A percentile compares a stretch with the other conserved stretches of the same genome.
Conservation (phyloP, 2,329 filamentous ascomycete species). For the Byssoonygena ceratinophila region DNA sequence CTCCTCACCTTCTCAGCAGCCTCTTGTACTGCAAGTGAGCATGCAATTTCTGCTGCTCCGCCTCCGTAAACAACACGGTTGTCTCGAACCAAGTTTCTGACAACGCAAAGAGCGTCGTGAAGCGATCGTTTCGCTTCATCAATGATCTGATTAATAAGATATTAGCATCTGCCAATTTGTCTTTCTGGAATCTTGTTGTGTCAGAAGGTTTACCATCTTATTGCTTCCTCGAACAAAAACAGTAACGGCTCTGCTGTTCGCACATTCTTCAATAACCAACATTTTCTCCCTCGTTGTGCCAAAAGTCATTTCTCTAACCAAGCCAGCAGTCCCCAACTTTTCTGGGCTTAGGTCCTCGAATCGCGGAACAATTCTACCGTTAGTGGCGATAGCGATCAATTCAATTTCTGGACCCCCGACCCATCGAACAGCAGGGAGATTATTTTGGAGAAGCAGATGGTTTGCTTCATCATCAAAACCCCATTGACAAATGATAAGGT, state of each 20-base stretch:
- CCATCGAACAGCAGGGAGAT: constrained; percentile 92
- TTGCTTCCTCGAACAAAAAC: constrained; percentile 95
- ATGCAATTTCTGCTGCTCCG: constrained; percentile 92
- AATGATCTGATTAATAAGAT: constrained; percentile 58
- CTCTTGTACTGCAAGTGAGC: constrained; percentile 90
- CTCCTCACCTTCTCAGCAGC: constrained; percentile 71
- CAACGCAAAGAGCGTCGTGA: constrained; percentile 94
- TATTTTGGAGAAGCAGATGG: constrained; percentile 89
- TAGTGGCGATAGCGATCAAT: constrained; percentile 95
- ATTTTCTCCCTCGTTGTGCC: constrained; percentile 98
- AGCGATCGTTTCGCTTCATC: constrained; percentile 97
- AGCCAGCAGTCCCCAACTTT: constrained; percentile 81
- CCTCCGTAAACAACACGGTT: constrained; percentile 97
- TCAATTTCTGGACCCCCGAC: constrained; percentile 97
- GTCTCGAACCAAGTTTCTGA: constrained; percentile 89
- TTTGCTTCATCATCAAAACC: constrained; percentile 99
- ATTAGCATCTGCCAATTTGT: neutral
- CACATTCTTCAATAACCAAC: constrained; percentile 98
- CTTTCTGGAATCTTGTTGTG: constrained; percentile 5
- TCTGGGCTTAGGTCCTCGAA: constrained; percentile 88
- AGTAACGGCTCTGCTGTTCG: constrained; percentile 92
- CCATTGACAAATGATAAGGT: constrained; percentile 98
- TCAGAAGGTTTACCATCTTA: constrained; percentile 67
- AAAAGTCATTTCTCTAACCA: constrained; percentile 91
- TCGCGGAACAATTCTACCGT: constrained; percentile 90